Base-by-base conservation (phyloP, 306 rosid species). In the Gillenia trifoliata region DNA sequence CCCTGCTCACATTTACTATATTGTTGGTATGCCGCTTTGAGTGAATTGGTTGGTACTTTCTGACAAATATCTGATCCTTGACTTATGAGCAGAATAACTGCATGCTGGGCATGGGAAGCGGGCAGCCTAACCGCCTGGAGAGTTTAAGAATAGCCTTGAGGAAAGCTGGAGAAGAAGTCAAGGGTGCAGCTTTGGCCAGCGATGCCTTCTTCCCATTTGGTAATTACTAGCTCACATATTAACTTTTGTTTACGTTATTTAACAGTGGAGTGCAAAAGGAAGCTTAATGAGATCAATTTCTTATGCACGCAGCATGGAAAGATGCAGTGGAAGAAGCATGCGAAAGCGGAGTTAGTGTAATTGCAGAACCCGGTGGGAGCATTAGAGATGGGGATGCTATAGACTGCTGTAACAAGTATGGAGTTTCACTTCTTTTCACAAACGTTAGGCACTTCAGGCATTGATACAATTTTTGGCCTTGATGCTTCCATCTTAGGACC, bases 161-260 rank as follows among this genome's bases (percentile, higher is more conserved):
- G 85, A 94, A 94, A 88, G 97, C 98, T 9, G 99, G 95, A 84
- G 86, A 86, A 28, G 95, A 87, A 52, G 92, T 83, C 76, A 92
- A 87, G 84, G 99, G 97, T 61, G 92, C 99, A 1, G 93, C 99
- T 78, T 83, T 94, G 84, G 96, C 96, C 80, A 94, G 97, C 22
- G 99, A 94, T 60, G 99, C 99, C 56, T 94, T 94, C 88, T 94
- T 94, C 84, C 97, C 96, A 61, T 94, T 92, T 47, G 99, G 99
- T 94, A 89, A 80, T 70, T 78, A 15, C 23, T 40, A 25, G 23
- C 64, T 40, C 22, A 6, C 6, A 6, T 26, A 50, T 6, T 52
- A 1, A 25, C 26, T 16, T 33, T 13, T 45, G 13, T 30, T 38
- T 64, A 23, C 34, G 22, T 45, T 12, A 63, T 63, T 3, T 19